phyloP scores from a whole-genome alignment of 2,329 filamentous ascomycete genomes.

The Aureobasidium mangrovei region DNA sequence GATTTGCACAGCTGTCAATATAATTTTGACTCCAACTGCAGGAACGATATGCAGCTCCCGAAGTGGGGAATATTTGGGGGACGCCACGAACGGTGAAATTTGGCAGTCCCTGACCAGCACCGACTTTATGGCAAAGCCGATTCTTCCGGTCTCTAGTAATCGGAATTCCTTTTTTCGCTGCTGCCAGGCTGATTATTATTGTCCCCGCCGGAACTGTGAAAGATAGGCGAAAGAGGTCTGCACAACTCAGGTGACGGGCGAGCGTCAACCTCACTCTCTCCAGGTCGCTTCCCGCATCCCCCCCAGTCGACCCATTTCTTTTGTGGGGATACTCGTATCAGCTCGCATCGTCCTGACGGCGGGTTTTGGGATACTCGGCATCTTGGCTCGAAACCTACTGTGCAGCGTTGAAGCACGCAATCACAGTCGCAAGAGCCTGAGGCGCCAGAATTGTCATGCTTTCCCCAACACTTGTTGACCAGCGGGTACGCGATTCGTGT shows the following conservation, averaged over 20 bases:
- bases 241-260: background rate
- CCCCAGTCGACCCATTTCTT: background rate
- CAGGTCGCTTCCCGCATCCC: conserved; percentile 3
- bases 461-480: conserved; percentile 6
- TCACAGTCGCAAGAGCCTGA: background rate
- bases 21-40: background rate
- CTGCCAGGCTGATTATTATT: background rate
- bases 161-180: background rate
- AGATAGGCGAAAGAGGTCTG: background rate
- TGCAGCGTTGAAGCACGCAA: background rate
- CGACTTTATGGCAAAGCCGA: background rate
- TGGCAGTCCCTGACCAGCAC: background rate
- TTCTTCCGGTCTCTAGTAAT: background rate
- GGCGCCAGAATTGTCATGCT: background rate
- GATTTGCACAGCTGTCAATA: background rate
- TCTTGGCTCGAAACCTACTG: background rate
- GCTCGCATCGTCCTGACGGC: background rate
- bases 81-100: background rate
- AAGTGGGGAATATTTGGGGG: background rate
- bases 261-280: background rate
- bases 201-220: background rate
- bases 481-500: background rate
- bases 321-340: conserved; percentile 1
- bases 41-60: background rate
- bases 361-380: background rate